Base-by-base conservation (phyloP, 345 rosid species). In the Eucalyptus pauciflora region DNA sequence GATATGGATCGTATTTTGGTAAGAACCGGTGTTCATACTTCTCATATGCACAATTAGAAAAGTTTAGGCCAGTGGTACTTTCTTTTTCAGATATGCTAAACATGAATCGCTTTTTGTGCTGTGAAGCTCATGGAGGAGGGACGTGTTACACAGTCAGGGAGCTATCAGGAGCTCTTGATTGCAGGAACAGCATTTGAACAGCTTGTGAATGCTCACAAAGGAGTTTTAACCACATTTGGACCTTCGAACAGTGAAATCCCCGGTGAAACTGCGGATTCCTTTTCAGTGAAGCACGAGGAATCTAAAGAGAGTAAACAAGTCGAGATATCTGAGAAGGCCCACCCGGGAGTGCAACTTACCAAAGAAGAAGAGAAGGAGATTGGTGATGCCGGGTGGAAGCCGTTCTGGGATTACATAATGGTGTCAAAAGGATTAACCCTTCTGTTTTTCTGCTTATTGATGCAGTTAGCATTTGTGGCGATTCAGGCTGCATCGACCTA, bases 131-230 rank as follows among this genome's bases (percentile, higher is more conserved):
- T 96, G 96, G 94, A 94, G 60, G 95, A 91, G 14, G 99, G 99
- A 62, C 81, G 90, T 85, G 91, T 96, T 87, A 92, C 90, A 79
- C 96, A 94, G 83, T 92, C 93, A 45, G 97, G 99, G 62, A 94
- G 90, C 87, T 96, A 95, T 79, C 92, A 90, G 86, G 95, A 96
- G 90, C 93, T 96, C 49, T 86, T 94, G 90, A 88, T 31, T 49
- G 90, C 92, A 14, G 97, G 96, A 87, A 90, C 96, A 54, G 93
- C 96, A 87, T 96, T 96, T 51, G 94, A 96, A 54, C 93, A 92
- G 86, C 95, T 96, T 41, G 98, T 96, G 89, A 95, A 93, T 89
- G 99, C 99, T 90, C 98, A 96, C 49, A 94, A 89, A 86, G 96
- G 94, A 87, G 91, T 93, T 83, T 87, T 95, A 71, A 91, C 96